Evolutionary conservation across 2,329 filamentous ascomycete genomes (phyloP).

Genomic region (Fusarium cicatricum): DNA sequence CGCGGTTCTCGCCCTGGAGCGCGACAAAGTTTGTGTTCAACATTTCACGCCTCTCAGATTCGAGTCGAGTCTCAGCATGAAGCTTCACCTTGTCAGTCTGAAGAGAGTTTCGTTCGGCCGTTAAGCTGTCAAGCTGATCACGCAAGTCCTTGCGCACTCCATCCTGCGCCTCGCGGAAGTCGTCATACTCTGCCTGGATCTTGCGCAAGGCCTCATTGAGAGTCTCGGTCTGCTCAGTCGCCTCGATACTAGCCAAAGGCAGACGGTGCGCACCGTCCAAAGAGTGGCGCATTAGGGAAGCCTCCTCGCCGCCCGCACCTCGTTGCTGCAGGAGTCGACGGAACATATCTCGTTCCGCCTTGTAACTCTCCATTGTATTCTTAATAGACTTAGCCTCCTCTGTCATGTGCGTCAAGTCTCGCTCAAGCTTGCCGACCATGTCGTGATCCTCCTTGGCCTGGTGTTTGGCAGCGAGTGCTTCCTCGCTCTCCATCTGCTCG

Average conservation of each 20-base stretch:
- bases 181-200: constrained; percentile 88
- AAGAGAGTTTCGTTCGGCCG: constrained; percentile 81
- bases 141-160: constrained; percentile 84
- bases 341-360: constrained; percentile 97
- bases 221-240: constrained; percentile 62
- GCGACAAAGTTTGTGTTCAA: constrained; percentile 87
- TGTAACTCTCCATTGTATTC: constrained; percentile 88
- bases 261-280: constrained; percentile 64
- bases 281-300: constrained; percentile 76
- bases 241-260: constrained; percentile 67
- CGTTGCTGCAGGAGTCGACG: constrained; percentile 87
- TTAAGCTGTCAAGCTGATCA: constrained; percentile 82
- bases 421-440: constrained; percentile 76
- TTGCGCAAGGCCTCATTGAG: constrained; percentile 84
- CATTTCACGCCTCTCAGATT: constrained; percentile 87
- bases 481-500: constrained; percentile 89
- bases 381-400: constrained; percentile 87
- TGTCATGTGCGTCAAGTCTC: constrained; percentile 76
- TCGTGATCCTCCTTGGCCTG: constrained; percentile 71
- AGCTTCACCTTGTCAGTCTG: constrained; percentile 83
- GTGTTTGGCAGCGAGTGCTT: constrained; percentile 74
- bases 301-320: constrained; percentile 66
- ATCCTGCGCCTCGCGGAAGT: constrained; percentile 84
- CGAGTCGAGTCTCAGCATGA: constrained; percentile 81
- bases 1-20: constrained; percentile 83